phyloP scores from a whole-genome alignment of 164 flowering plant genomes.

The Santalum album region DNA sequence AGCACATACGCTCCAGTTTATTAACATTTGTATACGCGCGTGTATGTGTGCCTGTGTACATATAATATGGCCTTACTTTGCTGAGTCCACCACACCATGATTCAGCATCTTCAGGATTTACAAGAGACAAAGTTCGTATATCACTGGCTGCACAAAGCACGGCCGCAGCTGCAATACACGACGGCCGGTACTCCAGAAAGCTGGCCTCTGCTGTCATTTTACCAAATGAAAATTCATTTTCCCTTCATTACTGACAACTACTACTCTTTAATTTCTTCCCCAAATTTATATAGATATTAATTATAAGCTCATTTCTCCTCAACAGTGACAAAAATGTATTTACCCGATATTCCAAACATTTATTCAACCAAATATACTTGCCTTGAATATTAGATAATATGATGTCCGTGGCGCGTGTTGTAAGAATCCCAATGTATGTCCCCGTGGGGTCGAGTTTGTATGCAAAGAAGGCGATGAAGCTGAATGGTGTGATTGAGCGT shows the following conservation, averaged over 20 bases:
- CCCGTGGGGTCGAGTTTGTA: slow-evolving; percentile 62
- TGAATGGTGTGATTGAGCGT: slow-evolving; percentile 76
- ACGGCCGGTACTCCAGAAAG: slow-evolving; percentile 68
- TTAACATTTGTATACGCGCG: too few species aligned
- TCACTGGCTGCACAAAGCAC: slow-evolving; percentile 66
- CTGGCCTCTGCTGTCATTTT: slow-evolving; percentile 40
- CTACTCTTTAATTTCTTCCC: too few species aligned
- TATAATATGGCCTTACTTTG: slow-evolving; percentile 52
- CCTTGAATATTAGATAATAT: slow-evolving; percentile 69
- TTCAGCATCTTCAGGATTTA: slow-evolving; percentile 49
- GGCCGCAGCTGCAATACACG: slow-evolving; percentile 80
- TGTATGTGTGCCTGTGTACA: too few species aligned
- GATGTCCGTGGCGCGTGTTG: slow-evolving; percentile 56
- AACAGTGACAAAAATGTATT: too few species aligned
- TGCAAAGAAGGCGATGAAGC: slow-evolving; percentile 63
- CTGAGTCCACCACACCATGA: slow-evolving; percentile 73
- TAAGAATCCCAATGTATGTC: slow-evolving; percentile 32
- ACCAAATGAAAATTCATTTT: too few species aligned
- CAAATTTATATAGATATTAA: too few species aligned
- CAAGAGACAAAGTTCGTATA: slow-evolving; percentile 43
- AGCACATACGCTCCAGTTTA: too few species aligned
- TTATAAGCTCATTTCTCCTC: too few species aligned
- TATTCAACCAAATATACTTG: slow-evolving; percentile 17
- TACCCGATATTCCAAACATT: too few species aligned
- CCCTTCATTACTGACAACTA: too few species aligned